Percentiles rank a stretch among this genome's conserved stretches.
Evolutionary conservation across 345 rosid species (phyloP).

Genomic region (Abelmoschus esculentus): DNA sequence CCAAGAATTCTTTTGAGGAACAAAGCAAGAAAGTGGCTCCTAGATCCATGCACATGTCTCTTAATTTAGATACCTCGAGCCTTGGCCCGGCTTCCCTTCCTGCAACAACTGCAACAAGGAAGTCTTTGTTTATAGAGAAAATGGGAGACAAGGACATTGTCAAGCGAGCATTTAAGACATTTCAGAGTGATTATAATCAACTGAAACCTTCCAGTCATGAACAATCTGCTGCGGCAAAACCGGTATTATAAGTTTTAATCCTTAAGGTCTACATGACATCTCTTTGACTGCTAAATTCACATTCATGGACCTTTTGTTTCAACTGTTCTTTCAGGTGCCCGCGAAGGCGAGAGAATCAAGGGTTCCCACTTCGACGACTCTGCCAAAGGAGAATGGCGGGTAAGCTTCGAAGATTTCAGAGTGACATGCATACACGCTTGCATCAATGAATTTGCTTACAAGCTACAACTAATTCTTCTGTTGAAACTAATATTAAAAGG

Average conservation of each 20-base stretch:
- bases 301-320: neutral
- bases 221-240: slow-evolving; percentile 38
- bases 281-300: neutral
- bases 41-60: slow-evolving; percentile 66
- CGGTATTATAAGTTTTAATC: slow-evolving; percentile 30
- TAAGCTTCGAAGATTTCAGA: slow-evolving; percentile 25
- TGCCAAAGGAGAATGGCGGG: slow-evolving; percentile 54
- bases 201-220: slow-evolving; percentile 34
- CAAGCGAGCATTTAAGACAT: slow-evolving; percentile 72
- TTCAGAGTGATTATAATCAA: slow-evolving; percentile 49
- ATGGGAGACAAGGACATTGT: slow-evolving; percentile 93
- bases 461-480: neutral
- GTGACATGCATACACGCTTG: slow-evolving; percentile 11
- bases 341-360: slow-evolving; percentile 30
- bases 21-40: slow-evolving; percentile 55
- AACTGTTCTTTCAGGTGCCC: slow-evolving; percentile 28
- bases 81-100: slow-evolving; percentile 28
- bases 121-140: slow-evolving; percentile 72
- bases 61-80: slow-evolving; percentile 38
- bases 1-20: slow-evolving; percentile 22
- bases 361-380: slow-evolving; percentile 28
- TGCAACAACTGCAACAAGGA: slow-evolving; percentile 28
- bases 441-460: neutral
- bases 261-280: neutral
- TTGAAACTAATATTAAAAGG: neutral